phyloP scores from a whole-genome alignment of 352 stramenopile genomes.

The Phytophthora meadii region DNA sequence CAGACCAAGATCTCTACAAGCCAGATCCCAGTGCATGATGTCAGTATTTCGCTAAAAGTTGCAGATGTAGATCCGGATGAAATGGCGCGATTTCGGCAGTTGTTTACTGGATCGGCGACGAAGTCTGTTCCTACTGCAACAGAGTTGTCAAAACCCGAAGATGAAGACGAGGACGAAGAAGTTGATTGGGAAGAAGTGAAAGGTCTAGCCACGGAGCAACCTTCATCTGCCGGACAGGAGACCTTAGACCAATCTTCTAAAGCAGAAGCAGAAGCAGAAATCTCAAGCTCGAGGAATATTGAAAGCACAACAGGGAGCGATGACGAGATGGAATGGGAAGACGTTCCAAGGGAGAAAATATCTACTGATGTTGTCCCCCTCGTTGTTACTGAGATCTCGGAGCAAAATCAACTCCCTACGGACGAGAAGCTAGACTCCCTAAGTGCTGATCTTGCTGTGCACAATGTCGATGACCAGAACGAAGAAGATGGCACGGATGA shows the following conservation, averaged over 20 bases:
- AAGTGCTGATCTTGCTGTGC: conserved; percentile 5
- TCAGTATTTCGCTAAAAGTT: conserved; percentile 57
- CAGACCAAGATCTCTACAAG: neutral
- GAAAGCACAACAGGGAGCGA: conserved; percentile 32
- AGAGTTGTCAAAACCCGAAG: conserved; percentile 6
- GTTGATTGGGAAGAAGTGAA: conserved; percentile 44
- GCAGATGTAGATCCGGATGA: conserved; percentile 43
- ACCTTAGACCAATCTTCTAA: neutral
- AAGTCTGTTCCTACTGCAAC: conserved; percentile 12
- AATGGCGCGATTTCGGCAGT: conserved; percentile 29
- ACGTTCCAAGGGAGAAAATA: conserved; percentile 26
- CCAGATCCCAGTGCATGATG: conserved; percentile 9
- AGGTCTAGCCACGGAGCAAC: neutral
- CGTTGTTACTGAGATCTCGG: neutral
- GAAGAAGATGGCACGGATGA: conserved; percentile 42
- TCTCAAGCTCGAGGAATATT: neutral
- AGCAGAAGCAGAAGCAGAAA: neutral
- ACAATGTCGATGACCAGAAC: neutral
- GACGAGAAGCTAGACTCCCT: conserved; percentile 11
- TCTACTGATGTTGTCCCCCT: neutral
- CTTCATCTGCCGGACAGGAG: neutral
- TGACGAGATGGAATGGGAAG: conserved; percentile 62
- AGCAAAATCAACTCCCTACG: neutral
- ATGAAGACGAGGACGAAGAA: conserved; percentile 50
- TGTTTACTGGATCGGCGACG: conserved; percentile 50